Conservation (phyloP, 2,329 filamentous ascomycete species). For the Colletotrichum tropicicola region DNA sequence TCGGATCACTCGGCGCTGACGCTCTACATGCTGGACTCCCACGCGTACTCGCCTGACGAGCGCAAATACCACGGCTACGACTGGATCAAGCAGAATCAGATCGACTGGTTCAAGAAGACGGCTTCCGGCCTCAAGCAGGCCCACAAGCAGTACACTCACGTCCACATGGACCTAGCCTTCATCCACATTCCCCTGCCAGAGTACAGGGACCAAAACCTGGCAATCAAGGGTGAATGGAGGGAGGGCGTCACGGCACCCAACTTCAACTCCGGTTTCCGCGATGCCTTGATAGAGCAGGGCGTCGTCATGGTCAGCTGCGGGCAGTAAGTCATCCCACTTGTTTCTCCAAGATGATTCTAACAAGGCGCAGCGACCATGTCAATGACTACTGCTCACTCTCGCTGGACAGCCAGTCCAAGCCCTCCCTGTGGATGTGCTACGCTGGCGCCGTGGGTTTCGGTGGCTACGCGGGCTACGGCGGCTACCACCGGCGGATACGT, state of each 20-base stretch:
- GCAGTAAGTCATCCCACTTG: constrained; percentile 69
- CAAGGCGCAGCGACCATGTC: constrained; percentile 77
- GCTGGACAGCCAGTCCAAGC: constrained; percentile 60
- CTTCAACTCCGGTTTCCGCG: constrained; percentile 92
- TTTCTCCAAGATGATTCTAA: neutral
- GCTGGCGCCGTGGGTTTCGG: constrained; percentile 92
- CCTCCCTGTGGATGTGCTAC: constrained; percentile 97
- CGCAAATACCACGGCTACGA: constrained; percentile 91
- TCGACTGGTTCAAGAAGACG: constrained; percentile 91
- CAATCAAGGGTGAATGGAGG: constrained; percentile 75
- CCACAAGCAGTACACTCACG: constrained; percentile 86
- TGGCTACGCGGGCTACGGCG: constrained; percentile 91
- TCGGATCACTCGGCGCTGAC: constrained; percentile 91
- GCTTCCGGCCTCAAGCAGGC: constrained; percentile 77
- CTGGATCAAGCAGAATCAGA: constrained; percentile 95
- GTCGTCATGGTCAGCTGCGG: constrained; percentile 90
- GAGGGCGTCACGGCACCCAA: constrained; percentile 88
- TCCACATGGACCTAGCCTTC: constrained; percentile 95
- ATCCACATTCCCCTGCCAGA: constrained; percentile 97
- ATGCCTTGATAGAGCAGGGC: constrained; percentile 86
- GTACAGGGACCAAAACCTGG: constrained; percentile 72
- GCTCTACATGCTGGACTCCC: constrained; percentile 93
- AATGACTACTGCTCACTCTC: constrained; percentile 94
- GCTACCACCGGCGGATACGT: constrained; percentile 83
- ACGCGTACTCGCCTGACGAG: constrained; percentile 91